Base-by-base conservation (phyloP, 805 yeast species). In the Candida ortonii region DNA sequence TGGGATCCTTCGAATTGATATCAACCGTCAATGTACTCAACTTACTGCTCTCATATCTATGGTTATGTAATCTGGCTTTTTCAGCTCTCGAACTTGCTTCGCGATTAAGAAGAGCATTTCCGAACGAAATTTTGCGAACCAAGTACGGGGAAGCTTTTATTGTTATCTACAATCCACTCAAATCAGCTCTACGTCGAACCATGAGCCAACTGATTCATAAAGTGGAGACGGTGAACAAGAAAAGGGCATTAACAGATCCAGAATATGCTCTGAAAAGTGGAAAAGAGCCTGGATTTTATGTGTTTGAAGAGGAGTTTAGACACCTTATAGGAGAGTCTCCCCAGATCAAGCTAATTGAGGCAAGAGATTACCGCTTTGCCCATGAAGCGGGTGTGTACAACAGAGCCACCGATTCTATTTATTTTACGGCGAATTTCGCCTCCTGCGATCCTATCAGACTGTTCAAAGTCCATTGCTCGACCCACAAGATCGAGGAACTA, bases 351-450 rank as follows among this genome's bases (percentile, higher is more conserved):
- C 12, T 32, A 10, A 10, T 38, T 7, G 31, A 33, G 22, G n/a
- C 33, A 6, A 19, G 35, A 10, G 35, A 33, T 6, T 29, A 11
- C 22, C 15, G 32, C 17, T 38, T 38, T 23, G 38, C 42, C 16
- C 42, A 38, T 12, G 42, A 38, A 23, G 38, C 42, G 3, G 42
- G 42, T 7, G 42, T 38, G n/a, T 33, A 38, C 19, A 25, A 38
- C 21, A 28, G 27, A 13, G 32, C 20, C 8, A 28, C 41, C 2
- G 16, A 38, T 18, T 33, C 38, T 1, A 25, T 38, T 10, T 38
- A 38, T 22, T 38, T 38, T 14, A 33, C 41, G 4, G 25, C 41
- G 3, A 38, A 38, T 20, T 38, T 28, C 16, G 16, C 25, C 5
- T 29, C 35, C 15, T 29, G 30, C 18, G 29, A 33, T 16, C 38